These are phyloP conservation scores for Mallotus nudiflorus DNA, from an alignment of 345 rosid genomes.

Conservation along the genomic window DNA sequence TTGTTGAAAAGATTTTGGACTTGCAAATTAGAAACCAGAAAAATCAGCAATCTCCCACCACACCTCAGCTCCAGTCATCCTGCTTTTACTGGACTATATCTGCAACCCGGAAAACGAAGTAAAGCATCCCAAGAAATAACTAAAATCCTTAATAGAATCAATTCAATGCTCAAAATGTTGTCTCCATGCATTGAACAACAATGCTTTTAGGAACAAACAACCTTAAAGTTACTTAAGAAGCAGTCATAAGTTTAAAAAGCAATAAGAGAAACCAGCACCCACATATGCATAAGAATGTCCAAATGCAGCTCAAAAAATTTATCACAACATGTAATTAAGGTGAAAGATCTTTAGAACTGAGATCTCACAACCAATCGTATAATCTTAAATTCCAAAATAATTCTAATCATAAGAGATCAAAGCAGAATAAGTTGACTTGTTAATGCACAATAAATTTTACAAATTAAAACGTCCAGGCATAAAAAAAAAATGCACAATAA, in stretches of 20 bases:
- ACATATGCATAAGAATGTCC: background rate
- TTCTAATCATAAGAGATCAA: background rate
- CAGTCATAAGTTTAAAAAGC: background rate
- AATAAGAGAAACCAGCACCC: background rate
- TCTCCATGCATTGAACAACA: background rate
- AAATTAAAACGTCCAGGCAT: background rate
- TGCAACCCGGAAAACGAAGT: slow-evolving; percentile 41
- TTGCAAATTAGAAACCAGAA: slow-evolving; percentile 20
- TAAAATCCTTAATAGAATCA: slow-evolving; percentile 10
- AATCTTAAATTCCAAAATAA: background rate
- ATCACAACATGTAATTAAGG: background rate
- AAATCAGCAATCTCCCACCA: slow-evolving; percentile 33
- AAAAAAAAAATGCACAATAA: background rate
- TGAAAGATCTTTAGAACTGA: background rate
- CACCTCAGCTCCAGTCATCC: slow-evolving; percentile 34
- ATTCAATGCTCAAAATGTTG: background rate
- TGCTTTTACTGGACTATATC: slow-evolving; percentile 38
- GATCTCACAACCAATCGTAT: background rate
- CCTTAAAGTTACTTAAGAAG: background rate
- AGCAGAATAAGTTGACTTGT: background rate
- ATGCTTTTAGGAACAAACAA: slow-evolving; percentile 8
- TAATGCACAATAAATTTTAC: background rate
- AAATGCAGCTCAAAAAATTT: background rate
- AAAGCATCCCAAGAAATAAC: slow-evolving; percentile 44
- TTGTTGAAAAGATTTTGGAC: slow-evolving; percentile 24